Evolutionary conservation across 1,139 yeast genomes (phyloP).

Genomic region (Petasospora rhodanensis): DNA sequence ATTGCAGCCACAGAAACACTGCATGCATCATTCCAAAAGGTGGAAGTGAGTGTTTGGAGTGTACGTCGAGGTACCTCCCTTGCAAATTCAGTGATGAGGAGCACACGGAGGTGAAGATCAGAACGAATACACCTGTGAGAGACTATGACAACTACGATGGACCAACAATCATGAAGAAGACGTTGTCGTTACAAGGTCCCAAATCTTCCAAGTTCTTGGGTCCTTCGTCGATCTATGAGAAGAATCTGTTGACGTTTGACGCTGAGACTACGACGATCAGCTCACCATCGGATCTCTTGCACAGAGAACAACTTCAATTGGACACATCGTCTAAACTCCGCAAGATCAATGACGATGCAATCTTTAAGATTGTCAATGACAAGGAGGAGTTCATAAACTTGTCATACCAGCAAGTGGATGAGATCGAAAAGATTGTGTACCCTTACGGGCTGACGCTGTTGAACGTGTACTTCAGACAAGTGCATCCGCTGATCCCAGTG

Average conservation of each 20-base stretch:
- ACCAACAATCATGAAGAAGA: conserved; percentile 26
- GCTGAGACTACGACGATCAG: not conserved
- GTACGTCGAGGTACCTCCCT: conserved; percentile 22
- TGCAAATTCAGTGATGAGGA: conserved; percentile 21
- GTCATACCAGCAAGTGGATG: conserved; percentile 29
- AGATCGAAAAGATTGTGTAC: conserved; percentile 36
- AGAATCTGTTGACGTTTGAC: conserved; percentile 17
- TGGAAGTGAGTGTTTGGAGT: conserved; percentile 19
- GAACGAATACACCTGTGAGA: conserved; percentile 22
- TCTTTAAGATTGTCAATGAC: conserved; percentile 24
- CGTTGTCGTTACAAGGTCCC: conserved; percentile 25
- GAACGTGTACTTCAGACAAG: conserved; percentile 36
- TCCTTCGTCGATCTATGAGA: conserved; percentile 23
- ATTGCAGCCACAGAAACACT: conserved; percentile 24
- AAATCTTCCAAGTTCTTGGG: conserved; percentile 25
- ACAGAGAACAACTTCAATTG: conserved; percentile 15
- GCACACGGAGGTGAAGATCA: conserved; percentile 14
- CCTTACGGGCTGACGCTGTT: conserved; percentile 38
- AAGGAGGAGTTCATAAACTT: conserved; percentile 24
- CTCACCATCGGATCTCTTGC: conserved; percentile 17
- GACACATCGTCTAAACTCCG: conserved; percentile 14
- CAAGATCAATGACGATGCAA: conserved; percentile 21
- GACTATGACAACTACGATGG: conserved; percentile 25
- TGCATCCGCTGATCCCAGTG: conserved; percentile 41
- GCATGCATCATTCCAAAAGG: conserved; percentile 20